phyloP scores from a whole-genome alignment of 1,139 yeast genomes.

The Blastobotrys raffinosifermentans region DNA sequence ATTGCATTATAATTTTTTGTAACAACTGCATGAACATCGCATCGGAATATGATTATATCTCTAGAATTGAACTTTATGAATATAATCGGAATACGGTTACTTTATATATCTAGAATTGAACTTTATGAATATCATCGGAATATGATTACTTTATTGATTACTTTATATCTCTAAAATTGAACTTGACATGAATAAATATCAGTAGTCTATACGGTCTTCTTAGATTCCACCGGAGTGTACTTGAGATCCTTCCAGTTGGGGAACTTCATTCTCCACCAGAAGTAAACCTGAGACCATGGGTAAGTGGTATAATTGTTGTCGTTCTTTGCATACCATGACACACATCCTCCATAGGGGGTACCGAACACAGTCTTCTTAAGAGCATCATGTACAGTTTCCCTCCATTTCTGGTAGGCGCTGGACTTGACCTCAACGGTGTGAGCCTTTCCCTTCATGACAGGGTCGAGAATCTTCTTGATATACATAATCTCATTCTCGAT shows the following conservation, averaged over 20 bases:
- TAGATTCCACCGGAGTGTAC: too few species aligned
- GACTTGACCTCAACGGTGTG: slow-evolving; percentile 11
- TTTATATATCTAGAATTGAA: too few species aligned
- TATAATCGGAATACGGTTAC: too few species aligned
- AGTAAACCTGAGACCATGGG: slow-evolving; percentile 16
- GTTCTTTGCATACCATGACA: slow-evolving; percentile 13
- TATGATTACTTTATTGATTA: too few species aligned
- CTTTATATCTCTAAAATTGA: too few species aligned
- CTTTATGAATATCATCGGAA: too few species aligned
- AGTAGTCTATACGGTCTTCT: too few species aligned
- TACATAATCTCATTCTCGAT: slow-evolving; percentile 13
- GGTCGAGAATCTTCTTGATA: slow-evolving; percentile 11
- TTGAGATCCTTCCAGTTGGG: slow-evolving; percentile 10
- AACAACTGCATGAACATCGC: too few species aligned
- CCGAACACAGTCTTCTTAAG: slow-evolving; percentile 11
- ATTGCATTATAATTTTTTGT: too few species aligned
- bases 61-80: too few species aligned
- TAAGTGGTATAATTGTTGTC: slow-evolving; percentile 14
- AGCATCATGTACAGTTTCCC: slow-evolving; percentile 6
- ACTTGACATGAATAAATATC: too few species aligned
- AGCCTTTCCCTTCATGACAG: slow-evolving; percentile 10
- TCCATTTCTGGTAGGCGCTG: slow-evolving; percentile 15
- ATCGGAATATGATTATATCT: too few species aligned
- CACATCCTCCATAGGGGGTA: slow-evolving; percentile 16
- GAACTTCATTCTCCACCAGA: slow-evolving; percentile 11